Evolutionary conservation across 2,329 filamentous ascomycete genomes (phyloP).

Genomic region (Madurella fahalii): DNA sequence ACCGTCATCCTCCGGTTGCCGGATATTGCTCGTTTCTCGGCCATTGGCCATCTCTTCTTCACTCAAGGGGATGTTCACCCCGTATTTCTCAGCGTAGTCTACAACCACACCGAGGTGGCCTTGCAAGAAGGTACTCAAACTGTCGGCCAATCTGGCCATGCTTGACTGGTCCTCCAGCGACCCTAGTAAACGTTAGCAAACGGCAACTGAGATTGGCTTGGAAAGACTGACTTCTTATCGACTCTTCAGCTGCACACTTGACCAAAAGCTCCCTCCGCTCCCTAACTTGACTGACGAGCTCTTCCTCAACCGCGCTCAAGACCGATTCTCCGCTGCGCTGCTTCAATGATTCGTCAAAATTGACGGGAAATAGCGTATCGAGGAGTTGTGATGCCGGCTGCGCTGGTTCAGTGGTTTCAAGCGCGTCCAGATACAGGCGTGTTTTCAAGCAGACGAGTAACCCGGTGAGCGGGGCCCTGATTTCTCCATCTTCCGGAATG

Average conservation of each 20-base stretch:
- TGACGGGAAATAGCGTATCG: constrained; percentile 51
- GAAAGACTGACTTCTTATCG: constrained; percentile 27
- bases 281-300: constrained; percentile 40
- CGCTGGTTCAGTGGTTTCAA: constrained; percentile 47
- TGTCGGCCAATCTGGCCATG: constrained; percentile 34
- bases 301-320: constrained; percentile 52
- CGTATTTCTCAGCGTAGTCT: constrained; percentile 37
- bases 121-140: constrained; percentile 32
- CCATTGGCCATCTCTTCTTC: constrained; percentile 26
- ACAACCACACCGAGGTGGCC: constrained; percentile 31
- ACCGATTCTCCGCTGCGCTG: constrained; percentile 40
- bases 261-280: constrained; percentile 45
- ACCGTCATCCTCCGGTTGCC: constrained; percentile 16
- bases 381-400: constrained; percentile 42
- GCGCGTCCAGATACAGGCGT: constrained; percentile 49
- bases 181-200: constrained; percentile 23
- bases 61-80: constrained; percentile 34
- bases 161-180: constrained; percentile 39
- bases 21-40: neutral
- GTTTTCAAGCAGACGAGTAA: constrained; percentile 47
- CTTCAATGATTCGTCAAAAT: constrained; percentile 49
- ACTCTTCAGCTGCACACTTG: constrained; percentile 50
- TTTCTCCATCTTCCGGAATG: constrained; percentile 35
- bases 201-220: neutral
- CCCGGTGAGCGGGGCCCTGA: constrained; percentile 37